Conservation (phyloP, 345 rosid species). For the sweet orange (Citrus sinensis) region DNA sequence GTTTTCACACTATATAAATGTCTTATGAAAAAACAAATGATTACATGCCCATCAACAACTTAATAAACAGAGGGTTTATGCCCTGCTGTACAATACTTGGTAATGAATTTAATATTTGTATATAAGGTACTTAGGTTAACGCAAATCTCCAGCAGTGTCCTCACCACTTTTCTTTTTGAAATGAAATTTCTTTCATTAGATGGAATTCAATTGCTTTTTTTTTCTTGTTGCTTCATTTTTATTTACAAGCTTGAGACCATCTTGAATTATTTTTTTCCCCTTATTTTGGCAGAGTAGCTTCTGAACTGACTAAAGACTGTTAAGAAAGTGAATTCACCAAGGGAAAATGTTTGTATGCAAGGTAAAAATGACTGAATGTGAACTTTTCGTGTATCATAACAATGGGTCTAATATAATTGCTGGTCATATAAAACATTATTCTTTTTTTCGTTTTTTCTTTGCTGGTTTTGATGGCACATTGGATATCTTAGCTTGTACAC, state of each 20-base stretch:
- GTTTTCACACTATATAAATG: not conserved
- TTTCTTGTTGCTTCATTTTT: not conserved
- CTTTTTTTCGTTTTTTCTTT: conserved; percentile 5
- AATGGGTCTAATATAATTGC: conserved; percentile 25
- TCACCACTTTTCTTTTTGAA: not conserved
- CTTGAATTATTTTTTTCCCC: not conserved
- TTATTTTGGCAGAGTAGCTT: conserved; percentile 36
- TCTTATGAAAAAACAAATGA: not conserved
- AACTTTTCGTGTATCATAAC: conserved; percentile 39
- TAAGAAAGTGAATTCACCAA: conserved; percentile 36
- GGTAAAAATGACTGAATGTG: conserved; percentile 27
- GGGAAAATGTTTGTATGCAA: conserved; percentile 23
- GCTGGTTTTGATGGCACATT: conserved; percentile 20
- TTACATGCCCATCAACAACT: not conserved
- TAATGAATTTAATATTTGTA: not conserved
- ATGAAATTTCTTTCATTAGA: not conserved
- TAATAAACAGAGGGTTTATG: not conserved
- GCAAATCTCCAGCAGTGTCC: not conserved
- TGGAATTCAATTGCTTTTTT: not conserved
- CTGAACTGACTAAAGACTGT: conserved; percentile 31
- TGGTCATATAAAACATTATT: not conserved
- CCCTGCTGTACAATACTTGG: not conserved
- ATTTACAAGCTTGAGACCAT: not conserved
- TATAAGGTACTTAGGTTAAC: not conserved
- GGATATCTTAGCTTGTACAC: conserved; percentile 26